Evolutionary conservation across 306 rosid genomes (phyloP).

Genomic region (Fragaria ananassa): DNA sequence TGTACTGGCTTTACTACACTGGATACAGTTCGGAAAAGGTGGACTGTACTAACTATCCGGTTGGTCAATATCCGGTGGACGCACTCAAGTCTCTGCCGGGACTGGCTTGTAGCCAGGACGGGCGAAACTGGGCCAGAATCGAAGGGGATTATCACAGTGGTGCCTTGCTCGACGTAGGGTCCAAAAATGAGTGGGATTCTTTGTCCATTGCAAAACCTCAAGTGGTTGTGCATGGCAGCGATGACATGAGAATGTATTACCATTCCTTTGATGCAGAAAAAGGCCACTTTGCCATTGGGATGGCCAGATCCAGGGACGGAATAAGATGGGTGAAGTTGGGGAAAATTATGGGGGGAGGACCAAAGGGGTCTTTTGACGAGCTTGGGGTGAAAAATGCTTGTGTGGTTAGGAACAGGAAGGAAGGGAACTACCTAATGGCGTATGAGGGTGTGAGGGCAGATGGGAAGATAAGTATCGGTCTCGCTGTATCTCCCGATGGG

Average conservation of each 20-base stretch:
- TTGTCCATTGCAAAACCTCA: conserved; percentile 22
- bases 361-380: conserved; percentile 16
- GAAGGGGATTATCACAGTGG: conserved; percentile 82
- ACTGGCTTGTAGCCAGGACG: conserved; percentile 75
- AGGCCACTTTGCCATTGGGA: conserved; percentile 51
- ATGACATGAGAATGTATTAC: conserved; percentile 36
- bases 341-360: conserved; percentile 48
- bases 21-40: conserved; percentile 44
- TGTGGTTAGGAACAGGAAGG: conserved; percentile 19
- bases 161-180: conserved; percentile 38
- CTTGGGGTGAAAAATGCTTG: conserved; percentile 24
- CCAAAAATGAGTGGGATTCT: conserved; percentile 25
- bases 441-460: conserved; percentile 18
- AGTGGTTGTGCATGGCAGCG: conserved; percentile 14
- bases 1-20: conserved; percentile 75
- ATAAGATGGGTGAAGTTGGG: conserved; percentile 72
- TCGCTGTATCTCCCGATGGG: conserved; percentile 22
- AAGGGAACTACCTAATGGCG: conserved; percentile 21
- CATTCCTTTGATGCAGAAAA: conserved; percentile 60
- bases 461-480: conserved; percentile 18
- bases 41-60: conserved; percentile 32
- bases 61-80: conserved; percentile 33
- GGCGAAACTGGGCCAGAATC: conserved; percentile 82
- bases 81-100: conserved; percentile 67
- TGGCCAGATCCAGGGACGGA: conserved; percentile 81